phyloP scores from a whole-genome alignment of 306 rosid genomes.

The Pachyrhizus erosus region DNA sequence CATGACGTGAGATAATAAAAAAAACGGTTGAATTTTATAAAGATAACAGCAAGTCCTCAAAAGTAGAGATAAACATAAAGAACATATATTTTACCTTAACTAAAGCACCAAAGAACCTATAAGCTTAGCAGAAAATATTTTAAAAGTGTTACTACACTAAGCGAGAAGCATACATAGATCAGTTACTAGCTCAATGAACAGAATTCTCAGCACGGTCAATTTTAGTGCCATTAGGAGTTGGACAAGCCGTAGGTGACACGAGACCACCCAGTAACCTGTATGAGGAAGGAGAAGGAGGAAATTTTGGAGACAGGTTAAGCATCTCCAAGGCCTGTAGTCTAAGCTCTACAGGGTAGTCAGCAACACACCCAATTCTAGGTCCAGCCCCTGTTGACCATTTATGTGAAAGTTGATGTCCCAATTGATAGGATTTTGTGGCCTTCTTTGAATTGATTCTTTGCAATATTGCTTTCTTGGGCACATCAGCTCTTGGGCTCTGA shows the following conservation, averaged over 20 bases:
- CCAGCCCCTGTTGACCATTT: conserved; percentile 97
- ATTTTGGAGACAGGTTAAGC: conserved; percentile 72
- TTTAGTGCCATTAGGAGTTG: conserved; percentile 28
- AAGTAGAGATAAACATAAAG: conserved; percentile 45
- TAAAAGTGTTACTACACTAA: neutral
- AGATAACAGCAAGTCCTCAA: conserved; percentile 33
- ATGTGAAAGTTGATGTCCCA: conserved; percentile 80
- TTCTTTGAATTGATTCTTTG: conserved; percentile 90
- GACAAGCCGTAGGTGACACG: conserved; percentile 45
- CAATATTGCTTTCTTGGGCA: conserved; percentile 71
- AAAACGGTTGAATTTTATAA: conserved; percentile 20
- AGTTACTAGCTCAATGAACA: conserved; percentile 36
- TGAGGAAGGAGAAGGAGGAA: conserved; percentile 61
- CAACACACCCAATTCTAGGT: conserved; percentile 95
- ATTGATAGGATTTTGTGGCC: conserved; percentile 71
- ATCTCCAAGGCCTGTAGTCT: conserved; percentile 87
- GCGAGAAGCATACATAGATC: conserved; percentile 24
- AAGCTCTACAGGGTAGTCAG: conserved; percentile 85
- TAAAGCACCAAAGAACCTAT: conserved; percentile 15
- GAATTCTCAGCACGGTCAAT: conserved; percentile 29
- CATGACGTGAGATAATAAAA: conserved; percentile 11
- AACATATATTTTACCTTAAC: conserved; percentile 28
- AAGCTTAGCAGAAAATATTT: neutral
- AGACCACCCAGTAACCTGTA: conserved; percentile 45
- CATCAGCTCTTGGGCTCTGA: conserved; percentile 88